A percentile compares a stretch with the other conserved stretches of the same genome.
phyloP scores from a whole-genome alignment of 306 rosid species.

The Echinosophora koreensis region DNA sequence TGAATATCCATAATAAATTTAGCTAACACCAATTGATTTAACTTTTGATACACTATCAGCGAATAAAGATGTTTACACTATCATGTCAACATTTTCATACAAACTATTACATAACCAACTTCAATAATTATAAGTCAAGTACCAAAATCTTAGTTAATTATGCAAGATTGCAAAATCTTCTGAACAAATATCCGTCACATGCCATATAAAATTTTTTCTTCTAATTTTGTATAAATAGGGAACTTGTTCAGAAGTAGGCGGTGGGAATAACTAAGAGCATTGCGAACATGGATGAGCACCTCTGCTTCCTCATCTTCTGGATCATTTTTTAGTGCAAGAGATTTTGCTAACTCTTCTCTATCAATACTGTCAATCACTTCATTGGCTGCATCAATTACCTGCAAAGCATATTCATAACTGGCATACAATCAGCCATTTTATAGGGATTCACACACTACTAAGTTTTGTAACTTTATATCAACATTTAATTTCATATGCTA shows the following conservation, averaged over 20 bases:
- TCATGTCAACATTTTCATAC: slow-evolving; percentile 18
- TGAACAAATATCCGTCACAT: slow-evolving; percentile 22
- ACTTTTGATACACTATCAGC: slow-evolving; percentile 3
- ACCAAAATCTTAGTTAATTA: slow-evolving; percentile 29
- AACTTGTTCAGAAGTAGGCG: slow-evolving; percentile 17
- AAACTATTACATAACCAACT: slow-evolving; percentile 19
- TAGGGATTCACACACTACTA: neutral
- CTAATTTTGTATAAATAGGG: neutral
- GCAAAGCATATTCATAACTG: slow-evolving; percentile 40
- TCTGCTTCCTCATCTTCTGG: slow-evolving; percentile 88
- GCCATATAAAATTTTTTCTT: slow-evolving; percentile 15
- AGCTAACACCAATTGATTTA: slow-evolving; percentile 2
- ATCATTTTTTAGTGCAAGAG: slow-evolving; percentile 69
- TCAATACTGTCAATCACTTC: slow-evolving; percentile 82
- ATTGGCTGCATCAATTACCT: slow-evolving; percentile 86
- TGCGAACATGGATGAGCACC: slow-evolving; percentile 54
- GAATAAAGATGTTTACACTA: slow-evolving; percentile 14
- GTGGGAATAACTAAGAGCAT: slow-evolving; percentile 29
- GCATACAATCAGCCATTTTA: slow-evolving; percentile 1
- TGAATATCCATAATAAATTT: neutral
- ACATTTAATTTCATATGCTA: neutral
- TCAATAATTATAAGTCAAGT: slow-evolving; percentile 27
- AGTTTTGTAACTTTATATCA: slow-evolving; percentile 14
- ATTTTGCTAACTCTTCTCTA: slow-evolving; percentile 75
- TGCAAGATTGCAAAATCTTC: slow-evolving; percentile 22